phyloP scores from a whole-genome alignment of 768 basidiomycete genomes.

The Hydnomerulius pinastri region DNA sequence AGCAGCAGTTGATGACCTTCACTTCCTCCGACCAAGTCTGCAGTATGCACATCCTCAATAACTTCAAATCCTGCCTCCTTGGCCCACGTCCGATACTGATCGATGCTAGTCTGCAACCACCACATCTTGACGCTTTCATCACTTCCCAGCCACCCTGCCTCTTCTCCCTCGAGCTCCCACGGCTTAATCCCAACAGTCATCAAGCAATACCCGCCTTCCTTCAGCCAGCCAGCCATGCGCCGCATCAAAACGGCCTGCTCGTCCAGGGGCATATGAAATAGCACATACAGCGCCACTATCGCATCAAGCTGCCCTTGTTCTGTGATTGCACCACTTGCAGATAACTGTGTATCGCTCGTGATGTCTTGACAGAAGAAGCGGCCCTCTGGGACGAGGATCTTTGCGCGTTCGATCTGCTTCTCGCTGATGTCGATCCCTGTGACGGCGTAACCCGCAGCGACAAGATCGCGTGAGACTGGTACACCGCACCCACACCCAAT shows the following conservation, averaged over 20 bases:
- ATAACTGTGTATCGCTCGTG: conserved; percentile 10
- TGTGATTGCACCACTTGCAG: not conserved
- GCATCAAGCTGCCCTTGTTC: conserved; percentile 16
- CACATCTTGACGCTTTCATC: not conserved
- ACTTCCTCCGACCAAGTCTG: not conserved
- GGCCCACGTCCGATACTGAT: conserved; percentile 1
- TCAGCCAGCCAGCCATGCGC: conserved; percentile 30
- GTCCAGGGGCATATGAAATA: conserved; percentile 29
- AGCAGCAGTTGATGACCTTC: not conserved
- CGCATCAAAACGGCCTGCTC: conserved; percentile 30
- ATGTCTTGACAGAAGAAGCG: conserved; percentile 31
- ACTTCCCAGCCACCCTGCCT: not conserved
- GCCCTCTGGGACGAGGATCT: conserved; percentile 22
- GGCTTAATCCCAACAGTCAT: conserved; percentile 1
- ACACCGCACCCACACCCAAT: conserved; percentile 34
- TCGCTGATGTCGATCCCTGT: conserved; percentile 33
- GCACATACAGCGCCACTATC: conserved; percentile 30
- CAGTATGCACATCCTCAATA: not conserved
- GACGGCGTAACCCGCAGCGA: conserved; percentile 22
- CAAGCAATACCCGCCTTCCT: conserved; percentile 22
- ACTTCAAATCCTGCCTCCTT: conserved; percentile 1
- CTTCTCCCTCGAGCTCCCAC: not conserved
- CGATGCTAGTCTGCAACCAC: not conserved
- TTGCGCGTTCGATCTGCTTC: conserved; percentile 28
- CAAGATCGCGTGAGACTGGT: conserved; percentile 23